Evolutionary conservation across 345 rosid genomes (phyloP).

Genomic region (Moricandia moricandioides): DNA sequence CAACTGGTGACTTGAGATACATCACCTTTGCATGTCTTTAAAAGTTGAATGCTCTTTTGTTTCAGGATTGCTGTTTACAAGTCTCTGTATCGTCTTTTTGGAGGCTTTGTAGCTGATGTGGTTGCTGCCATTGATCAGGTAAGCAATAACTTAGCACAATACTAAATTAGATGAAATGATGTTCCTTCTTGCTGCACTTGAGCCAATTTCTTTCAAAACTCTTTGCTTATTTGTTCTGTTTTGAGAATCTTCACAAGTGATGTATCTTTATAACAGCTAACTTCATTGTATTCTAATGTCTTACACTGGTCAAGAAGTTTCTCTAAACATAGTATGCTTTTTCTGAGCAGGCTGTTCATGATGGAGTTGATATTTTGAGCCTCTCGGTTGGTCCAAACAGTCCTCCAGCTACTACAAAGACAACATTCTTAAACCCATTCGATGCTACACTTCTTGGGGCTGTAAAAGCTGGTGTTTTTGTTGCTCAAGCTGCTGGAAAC

Average conservation of each 20-base stretch:
- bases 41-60: slow-evolving; percentile 1
- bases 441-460: slow-evolving; percentile 95
- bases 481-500: slow-evolving; percentile 98
- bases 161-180: not conserved
- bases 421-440: slow-evolving; percentile 87
- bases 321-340: not conserved
- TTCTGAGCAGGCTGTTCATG: slow-evolving; percentile 85
- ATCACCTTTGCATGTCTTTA: not conserved
- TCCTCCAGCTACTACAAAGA: slow-evolving; percentile 83
- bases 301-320: too few relatives aligned
- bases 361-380: slow-evolving; percentile 95
- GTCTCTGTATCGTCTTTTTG: slow-evolving; percentile 92
- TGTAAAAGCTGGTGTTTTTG: slow-evolving; percentile 96
- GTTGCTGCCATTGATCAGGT: slow-evolving; percentile 99
- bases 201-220: not conserved
- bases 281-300: too few relatives aligned
- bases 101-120: slow-evolving; percentile 96
- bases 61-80: slow-evolving; percentile 91
- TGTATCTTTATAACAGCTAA: too few relatives aligned
- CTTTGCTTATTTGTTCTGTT: not conserved
- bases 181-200: not conserved
- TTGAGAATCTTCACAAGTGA: too few relatives aligned
- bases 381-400: slow-evolving; percentile 97
- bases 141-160: slow-evolving; percentile 6
- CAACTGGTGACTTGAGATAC: not conserved